Evolutionary conservation across 192 early-diverging fungal species (phyloP), one percentile per base, ranked within the genome.

Genomic region (Podila verticillata): DNA sequence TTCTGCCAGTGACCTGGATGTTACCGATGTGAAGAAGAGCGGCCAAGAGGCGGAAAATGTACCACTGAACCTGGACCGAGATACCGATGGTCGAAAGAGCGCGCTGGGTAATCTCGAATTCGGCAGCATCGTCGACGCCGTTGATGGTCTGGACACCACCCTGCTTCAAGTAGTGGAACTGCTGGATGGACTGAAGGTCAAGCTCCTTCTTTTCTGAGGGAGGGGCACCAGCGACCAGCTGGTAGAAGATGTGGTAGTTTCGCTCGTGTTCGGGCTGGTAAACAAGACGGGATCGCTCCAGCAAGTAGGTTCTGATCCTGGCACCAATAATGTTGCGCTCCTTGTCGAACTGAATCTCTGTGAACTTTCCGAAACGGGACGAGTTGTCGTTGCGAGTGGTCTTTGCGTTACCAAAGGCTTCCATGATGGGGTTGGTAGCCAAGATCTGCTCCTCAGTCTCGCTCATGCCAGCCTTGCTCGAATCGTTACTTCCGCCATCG

Each of bases 221-320:
- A 13, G 96, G 94, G 7, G 91, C 92, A 56, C 94, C 97, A 20
- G 96, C 91, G 85, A 96, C 97, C 49, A 99, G 90, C 89, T 99
- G 98, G 86, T 99, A 99, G 83, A 99, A 99, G 82, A 99, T 95
- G 88, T 99, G 98, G 87, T 99, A 99, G 88, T 98, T 98, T 73
- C 97, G 89, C 85, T 99, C 97, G 1, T 87, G 90, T 36, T 91
- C 87, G 5, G 97, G 97, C 84, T 99, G 98, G 85, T 93, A 96
- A 48, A 96, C 93, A 67, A 99, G 85, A 74, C 98, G 92, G 48
- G 97, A 98, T 39, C 98, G 91, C 82, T 99, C 98, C 65, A 99
- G 84, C 24, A 99, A 86, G 71, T 99, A 99, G 5, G 97, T 99
- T 61, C 98, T 90, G 75, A 98, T 98, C 58, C 88, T 93, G 6